A percentile compares a stretch with the other conserved stretches of the same genome.
Evolutionary conservation across 176 grass and related monocot species (phyloP).

Genomic region (Secale cereale): DNA sequence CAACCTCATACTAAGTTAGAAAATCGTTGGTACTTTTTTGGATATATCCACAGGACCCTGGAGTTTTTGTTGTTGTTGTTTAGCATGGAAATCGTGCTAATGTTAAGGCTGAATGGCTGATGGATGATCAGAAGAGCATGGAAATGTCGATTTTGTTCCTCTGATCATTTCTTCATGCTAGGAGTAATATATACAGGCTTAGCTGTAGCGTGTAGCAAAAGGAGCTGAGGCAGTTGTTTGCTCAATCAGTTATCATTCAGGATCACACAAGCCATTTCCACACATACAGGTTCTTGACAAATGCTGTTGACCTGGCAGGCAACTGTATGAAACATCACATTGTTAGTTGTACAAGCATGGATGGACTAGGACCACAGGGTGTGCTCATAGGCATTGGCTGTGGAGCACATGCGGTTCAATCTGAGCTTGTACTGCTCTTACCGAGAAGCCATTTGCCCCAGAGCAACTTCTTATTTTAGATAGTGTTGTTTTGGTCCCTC

Average conservation of each 20-base stretch:
- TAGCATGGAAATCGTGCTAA: too few relatives aligned
- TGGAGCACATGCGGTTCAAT: slow-evolving; percentile 61
- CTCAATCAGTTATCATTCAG: slow-evolving; percentile 59
- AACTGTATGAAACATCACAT: background rate
- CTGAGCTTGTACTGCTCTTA: slow-evolving; percentile 61
- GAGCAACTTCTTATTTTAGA: slow-evolving; percentile 59
- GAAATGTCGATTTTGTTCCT: too few relatives aligned
- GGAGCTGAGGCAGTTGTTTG: slow-evolving; percentile 75
- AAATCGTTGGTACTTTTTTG: too few relatives aligned
- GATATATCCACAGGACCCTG: too few relatives aligned
- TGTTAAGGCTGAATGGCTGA: too few relatives aligned
- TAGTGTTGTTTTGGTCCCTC: slow-evolving; percentile 66
- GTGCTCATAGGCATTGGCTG: slow-evolving; percentile 70
- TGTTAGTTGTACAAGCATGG: slow-evolving; percentile 51
- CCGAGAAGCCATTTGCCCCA: slow-evolving; percentile 50
- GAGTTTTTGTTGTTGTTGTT: too few relatives aligned
- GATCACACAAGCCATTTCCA: slow-evolving; percentile 8
- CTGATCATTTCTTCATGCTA: too few relatives aligned
- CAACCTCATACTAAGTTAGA: too few relatives aligned
- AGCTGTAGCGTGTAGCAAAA: background rate
- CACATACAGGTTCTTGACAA: slow-evolving; percentile 59
- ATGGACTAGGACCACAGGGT: slow-evolving; percentile 57
- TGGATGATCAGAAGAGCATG: too few relatives aligned
- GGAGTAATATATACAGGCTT: too few relatives aligned
- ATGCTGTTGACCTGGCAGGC: slow-evolving; percentile 55